A percentile compares a stretch with the other conserved stretches of the same genome.
These are phyloP conservation scores for Rhododendron ferrugineum DNA, from an alignment of 148 eudicot genomes.

Conservation along the genomic window DNA sequence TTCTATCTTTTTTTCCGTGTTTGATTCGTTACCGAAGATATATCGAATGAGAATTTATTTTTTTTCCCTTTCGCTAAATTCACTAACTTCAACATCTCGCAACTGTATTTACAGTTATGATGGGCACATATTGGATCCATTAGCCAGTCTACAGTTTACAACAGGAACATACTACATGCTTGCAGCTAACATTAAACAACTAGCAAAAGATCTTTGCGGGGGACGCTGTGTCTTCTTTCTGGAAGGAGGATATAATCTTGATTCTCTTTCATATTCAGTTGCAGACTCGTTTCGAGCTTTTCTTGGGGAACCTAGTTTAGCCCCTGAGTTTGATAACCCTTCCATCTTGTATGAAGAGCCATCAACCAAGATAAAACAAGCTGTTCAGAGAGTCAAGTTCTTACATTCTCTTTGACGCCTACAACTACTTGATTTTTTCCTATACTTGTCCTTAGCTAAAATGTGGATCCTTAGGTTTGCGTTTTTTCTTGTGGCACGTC, in stretches of 20 bases:
- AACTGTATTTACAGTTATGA: constrained; percentile 55
- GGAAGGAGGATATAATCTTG: constrained; percentile 94
- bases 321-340: constrained; percentile 64
- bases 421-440: neutral
- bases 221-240: constrained; percentile 95
- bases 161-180: constrained; percentile 97
- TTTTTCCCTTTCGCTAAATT: neutral
- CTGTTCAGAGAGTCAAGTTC: constrained; percentile 62
- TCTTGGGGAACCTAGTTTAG: constrained; percentile 73
- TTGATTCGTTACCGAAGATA: neutral
- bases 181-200: constrained; percentile 61
- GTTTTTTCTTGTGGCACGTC: no score
- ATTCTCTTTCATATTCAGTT: constrained; percentile 71
- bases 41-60: neutral
- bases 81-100: neutral
- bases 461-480: neutral
- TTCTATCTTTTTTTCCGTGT: neutral
- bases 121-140: constrained; percentile 81
- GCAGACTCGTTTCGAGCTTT: constrained; percentile 88
- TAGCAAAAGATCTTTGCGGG: constrained; percentile 74
- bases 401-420: constrained; percentile 59
- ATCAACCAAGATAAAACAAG: constrained; percentile 58
- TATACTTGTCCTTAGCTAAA: neutral
- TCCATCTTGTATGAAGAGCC: constrained; percentile 82
- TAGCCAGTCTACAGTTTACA: constrained; percentile 80